Percentiles rank a stretch among this genome's conserved stretches.
phyloP scores from a whole-genome alignment of 805 yeast species.

The Saccharomycopsis olivae region DNA sequence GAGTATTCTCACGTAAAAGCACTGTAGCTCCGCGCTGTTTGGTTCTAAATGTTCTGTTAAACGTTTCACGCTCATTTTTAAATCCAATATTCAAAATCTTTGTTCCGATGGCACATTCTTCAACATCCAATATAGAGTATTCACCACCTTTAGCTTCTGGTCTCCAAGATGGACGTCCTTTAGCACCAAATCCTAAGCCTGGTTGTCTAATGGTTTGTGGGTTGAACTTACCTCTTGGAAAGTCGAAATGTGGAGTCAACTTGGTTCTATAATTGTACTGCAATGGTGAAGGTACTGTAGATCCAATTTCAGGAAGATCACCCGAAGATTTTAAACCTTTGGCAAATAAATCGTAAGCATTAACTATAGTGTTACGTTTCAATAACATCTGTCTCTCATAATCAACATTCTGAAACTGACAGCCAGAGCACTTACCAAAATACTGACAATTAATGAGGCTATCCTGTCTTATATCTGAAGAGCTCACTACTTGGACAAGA shows the following conservation, averaged over 20 bases:
- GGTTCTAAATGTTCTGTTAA: slow-evolving; percentile 35
- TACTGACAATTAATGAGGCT: slow-evolving; percentile 62
- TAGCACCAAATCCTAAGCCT: slow-evolving; percentile 79
- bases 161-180: slow-evolving; percentile 71
- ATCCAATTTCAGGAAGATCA: slow-evolving; percentile 48
- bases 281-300: slow-evolving; percentile 68
- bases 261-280: slow-evolving; percentile 78
- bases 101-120: slow-evolving; percentile 89
- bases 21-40: slow-evolving; percentile 80
- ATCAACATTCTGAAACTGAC: slow-evolving; percentile 77
- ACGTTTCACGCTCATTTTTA: slow-evolving; percentile 50
- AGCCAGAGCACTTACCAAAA: slow-evolving; percentile 90
- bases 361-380: slow-evolving; percentile 63
- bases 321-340: slow-evolving; percentile 35
- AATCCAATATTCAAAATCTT: slow-evolving; percentile 64
- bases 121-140: slow-evolving; percentile 70
- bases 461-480: slow-evolving; percentile 43
- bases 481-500: slow-evolving; percentile 38
- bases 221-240: slow-evolving; percentile 41
- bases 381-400: slow-evolving; percentile 64
- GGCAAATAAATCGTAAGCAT: slow-evolving; percentile 75
- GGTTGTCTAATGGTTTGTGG: slow-evolving; percentile 38
- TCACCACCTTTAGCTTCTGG: slow-evolving; percentile 43
- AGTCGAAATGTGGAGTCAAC: slow-evolving; percentile 88
- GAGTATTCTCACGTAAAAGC: slow-evolving; percentile 69